Conservation (phyloP, 2,329 filamentous ascomycete genomes). For the Calonectria honghensis region DNA sequence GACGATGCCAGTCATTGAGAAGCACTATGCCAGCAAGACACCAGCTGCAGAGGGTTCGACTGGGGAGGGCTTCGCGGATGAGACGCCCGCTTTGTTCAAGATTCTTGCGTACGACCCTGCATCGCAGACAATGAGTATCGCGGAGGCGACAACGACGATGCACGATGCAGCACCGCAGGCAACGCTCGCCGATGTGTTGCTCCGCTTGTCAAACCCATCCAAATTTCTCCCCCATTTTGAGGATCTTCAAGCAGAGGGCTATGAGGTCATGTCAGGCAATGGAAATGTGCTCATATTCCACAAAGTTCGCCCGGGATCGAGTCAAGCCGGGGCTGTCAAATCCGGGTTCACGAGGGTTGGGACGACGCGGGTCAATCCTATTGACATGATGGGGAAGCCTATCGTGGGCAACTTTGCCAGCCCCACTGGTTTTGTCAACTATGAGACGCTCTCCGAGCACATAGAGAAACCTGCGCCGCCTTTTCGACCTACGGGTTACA, state of each 20-base stretch:
- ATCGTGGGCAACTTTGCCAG: conserved; percentile 76
- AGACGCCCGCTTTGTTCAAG: conserved; percentile 69
- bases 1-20: conserved; percentile 61
- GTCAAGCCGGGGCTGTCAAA: conserved; percentile 26
- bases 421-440: conserved; percentile 80
- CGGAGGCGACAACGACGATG: conserved; percentile 76
- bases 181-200: conserved; percentile 76
- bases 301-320: conserved; percentile 66
- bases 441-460: conserved; percentile 65
- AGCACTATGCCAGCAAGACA: conserved; percentile 51
- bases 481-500: conserved; percentile 63
- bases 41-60: conserved; percentile 37
- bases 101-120: conserved; percentile 79
- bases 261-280: conserved; percentile 79
- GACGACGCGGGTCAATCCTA: conserved; percentile 70
- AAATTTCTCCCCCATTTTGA: conserved; percentile 80
- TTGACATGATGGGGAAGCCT: conserved; percentile 71
- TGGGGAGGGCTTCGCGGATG: conserved; percentile 3
- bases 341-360: not conserved
- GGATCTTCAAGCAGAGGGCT: conserved; percentile 76
- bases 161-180: conserved; percentile 69
- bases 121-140: conserved; percentile 74
- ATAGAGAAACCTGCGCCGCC: conserved; percentile 59
- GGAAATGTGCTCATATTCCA: conserved; percentile 80
- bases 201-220: conserved; percentile 76